These are phyloP conservation scores for Sphaerobolus stellatus DNA, from an alignment of 1,284 basidiomycete species.

Conservation along the genomic window DNA sequence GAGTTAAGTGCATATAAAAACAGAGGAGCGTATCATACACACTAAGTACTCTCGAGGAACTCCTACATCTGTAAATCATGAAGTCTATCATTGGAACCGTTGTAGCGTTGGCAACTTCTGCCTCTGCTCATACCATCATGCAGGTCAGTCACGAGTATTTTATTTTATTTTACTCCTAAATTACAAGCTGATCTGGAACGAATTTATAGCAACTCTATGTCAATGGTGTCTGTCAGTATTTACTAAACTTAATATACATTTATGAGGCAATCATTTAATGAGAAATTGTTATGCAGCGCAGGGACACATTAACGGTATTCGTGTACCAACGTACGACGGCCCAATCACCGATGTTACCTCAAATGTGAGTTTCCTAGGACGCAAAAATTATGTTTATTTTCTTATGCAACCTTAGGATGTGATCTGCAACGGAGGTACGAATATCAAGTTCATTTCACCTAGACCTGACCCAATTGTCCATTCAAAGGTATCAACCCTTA, in stretches of 20 bases:
- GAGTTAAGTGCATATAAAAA: too few relatives aligned
- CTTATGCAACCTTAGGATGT: slow-evolving; percentile 31
- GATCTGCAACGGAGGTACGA: slow-evolving; percentile 54
- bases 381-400: background rate
- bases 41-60: too few relatives aligned
- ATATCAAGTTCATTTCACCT: too few relatives aligned
- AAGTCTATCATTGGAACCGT: slow-evolving; percentile 27
- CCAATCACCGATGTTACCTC: slow-evolving; percentile 55
- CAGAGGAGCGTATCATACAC: too few relatives aligned
- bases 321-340: slow-evolving; percentile 50
- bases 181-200: background rate
- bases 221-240: slow-evolving; percentile 36
- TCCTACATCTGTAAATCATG: too few relatives aligned
- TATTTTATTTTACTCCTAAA: background rate
- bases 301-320: slow-evolving; percentile 47
- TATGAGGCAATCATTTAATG: too few relatives aligned
- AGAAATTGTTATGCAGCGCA: slow-evolving; percentile 30
- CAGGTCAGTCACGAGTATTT: slow-evolving; percentile 32
- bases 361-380: slow-evolving; percentile 35
- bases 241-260: too few relatives aligned
- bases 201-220: slow-evolving; percentile 40
- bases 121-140: slow-evolving; percentile 48
- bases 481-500: slow-evolving; percentile 48
- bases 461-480: background rate
- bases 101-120: slow-evolving; percentile 27